Evolutionary conservation across 2,329 filamentous ascomycete genomes (phyloP), one percentile per base, ranked within the genome.

Genomic region (Nothomitra cinnamomea): DNA sequence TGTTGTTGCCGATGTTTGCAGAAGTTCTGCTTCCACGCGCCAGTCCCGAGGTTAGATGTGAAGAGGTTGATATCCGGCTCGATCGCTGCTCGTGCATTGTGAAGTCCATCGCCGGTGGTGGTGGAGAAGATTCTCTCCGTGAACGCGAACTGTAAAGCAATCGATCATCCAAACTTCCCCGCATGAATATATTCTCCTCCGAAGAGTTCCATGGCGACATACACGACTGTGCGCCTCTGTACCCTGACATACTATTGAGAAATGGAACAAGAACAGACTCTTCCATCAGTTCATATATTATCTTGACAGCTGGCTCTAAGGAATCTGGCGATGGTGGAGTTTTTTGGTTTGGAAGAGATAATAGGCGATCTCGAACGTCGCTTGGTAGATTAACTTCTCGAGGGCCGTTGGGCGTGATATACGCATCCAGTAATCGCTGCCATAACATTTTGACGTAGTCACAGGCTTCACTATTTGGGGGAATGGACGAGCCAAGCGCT

Each of bases 281-380:
- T 61, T 95, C 94, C 89, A 98, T 96, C 54, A 98, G 73, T 60
- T 96, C 92, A 66, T 90, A 89, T 41, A 95, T 86, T 57, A 95
- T 94, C 57, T 78, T 77, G 22, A 94, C 85, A 19, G 92, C 88
- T 51, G 85, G 78, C 56, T 94, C 84, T 15, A 98, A 73, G 53
- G 81, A 78, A 41, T 82, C 78, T 1, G 92, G 89, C 3, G 83
- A 83, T 5, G 90, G 87, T 0, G 80, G 73, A 4, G 73, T 70
- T 1, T 71, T 67, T 13, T 75, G 68, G 56, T 72, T 73, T 6
- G 79, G 75, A 41, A 84, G 73, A 42, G 73, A 73, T 35, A 96
- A 73, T 21, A 98, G 74, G 36, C 78, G 78, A 64, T 96, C 87
- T 36, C 90, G 84, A 45, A 95, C 87, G 58, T 82, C 79, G 15